Conservation (phyloP, 768 basidiomycete genomes). For the Tricholoma hemisulphureum region DNA sequence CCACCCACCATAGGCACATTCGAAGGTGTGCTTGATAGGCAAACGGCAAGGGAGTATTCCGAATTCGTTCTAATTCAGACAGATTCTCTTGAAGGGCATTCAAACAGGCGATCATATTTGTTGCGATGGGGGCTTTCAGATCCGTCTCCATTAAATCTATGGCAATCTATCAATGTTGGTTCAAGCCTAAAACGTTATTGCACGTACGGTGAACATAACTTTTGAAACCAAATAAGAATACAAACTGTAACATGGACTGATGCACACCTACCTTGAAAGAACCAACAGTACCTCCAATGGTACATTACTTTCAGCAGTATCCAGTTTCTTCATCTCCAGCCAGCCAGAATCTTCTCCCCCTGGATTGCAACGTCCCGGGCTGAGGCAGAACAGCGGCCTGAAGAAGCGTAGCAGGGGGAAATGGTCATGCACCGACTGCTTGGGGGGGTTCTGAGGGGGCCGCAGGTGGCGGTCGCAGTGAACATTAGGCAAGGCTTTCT, state of each 20-base stretch:
- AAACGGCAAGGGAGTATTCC: slow-evolving; percentile 64
- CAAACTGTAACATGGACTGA: too few species aligned
- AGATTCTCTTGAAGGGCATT: slow-evolving; percentile 54
- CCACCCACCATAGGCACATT: slow-evolving; percentile 56
- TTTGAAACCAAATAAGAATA: neutral
- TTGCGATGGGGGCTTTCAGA: slow-evolving; percentile 53
- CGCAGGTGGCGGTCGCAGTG: slow-evolving; percentile 39
- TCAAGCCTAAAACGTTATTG: too few species aligned
- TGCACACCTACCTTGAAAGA: slow-evolving; percentile 42
- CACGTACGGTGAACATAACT: slow-evolving; percentile 46
- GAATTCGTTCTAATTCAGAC: slow-evolving; percentile 59
- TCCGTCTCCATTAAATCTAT: slow-evolving; percentile 44
- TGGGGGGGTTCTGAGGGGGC: slow-evolving; percentile 62
- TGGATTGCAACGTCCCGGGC: slow-evolving; percentile 19
- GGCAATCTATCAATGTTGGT: neutral
- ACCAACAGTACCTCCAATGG: slow-evolving; percentile 59
- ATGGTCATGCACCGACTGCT: slow-evolving; percentile 48
- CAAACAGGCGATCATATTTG: slow-evolving; percentile 46
- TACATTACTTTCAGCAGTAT: slow-evolving; percentile 56
- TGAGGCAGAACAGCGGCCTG: slow-evolving; percentile 37
- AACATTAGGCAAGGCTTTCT: slow-evolving; percentile 31
- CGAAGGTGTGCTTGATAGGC: slow-evolving; percentile 68
- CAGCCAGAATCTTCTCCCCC: slow-evolving; percentile 22
- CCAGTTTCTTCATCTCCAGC: slow-evolving; percentile 33
- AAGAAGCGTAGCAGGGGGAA: slow-evolving; percentile 55